phyloP scores from a whole-genome alignment of 2,329 filamentous ascomycete genomes.

The Chrysosporium queenslandicum region DNA sequence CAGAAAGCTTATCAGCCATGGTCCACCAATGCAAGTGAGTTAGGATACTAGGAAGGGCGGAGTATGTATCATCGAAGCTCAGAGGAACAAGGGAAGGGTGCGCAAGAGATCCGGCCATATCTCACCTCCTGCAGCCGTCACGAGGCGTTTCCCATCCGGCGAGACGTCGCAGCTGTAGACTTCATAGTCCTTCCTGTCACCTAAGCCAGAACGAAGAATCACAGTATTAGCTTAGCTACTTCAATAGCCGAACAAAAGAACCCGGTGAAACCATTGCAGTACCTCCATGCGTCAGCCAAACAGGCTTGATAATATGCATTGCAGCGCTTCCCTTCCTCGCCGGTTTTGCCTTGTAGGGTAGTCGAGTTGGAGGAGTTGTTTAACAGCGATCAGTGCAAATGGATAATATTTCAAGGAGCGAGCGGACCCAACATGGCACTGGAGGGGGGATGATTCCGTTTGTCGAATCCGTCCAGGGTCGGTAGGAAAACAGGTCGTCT shows the following conservation, averaged over 20 bases:
- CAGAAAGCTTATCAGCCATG: too few species aligned
- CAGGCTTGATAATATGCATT: slow-evolving; percentile 87
- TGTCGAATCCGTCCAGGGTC: too few species aligned
- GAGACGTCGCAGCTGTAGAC: slow-evolving; percentile 98
- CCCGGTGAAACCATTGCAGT: not conserved
- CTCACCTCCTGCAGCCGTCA: slow-evolving; percentile 84
- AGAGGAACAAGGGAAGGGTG: too few species aligned
- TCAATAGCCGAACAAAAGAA: not conserved
- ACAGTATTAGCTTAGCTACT: not conserved
- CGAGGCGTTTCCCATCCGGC: slow-evolving; percentile 80
- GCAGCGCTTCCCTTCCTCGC: slow-evolving; percentile 11
- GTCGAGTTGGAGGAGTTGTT: too few species aligned
- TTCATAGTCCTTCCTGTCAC: slow-evolving; percentile 96
- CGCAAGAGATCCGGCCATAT: not conserved
- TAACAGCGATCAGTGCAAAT: too few species aligned
- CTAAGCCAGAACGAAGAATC: slow-evolving; percentile 34
- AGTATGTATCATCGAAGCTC: too few species aligned
- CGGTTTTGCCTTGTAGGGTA: not conserved
- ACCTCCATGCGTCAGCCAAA: slow-evolving; percentile 92
- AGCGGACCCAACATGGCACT: not conserved
- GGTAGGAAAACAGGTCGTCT: not conserved
- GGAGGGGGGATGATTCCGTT: not conserved
- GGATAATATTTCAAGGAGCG: slow-evolving; percentile 2
- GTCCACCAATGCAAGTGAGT: too few species aligned
- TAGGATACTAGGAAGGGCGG: too few species aligned